Base-by-base conservation (phyloP, 202 grass and related monocot genomes). In the Eragrostis tef region DNA sequence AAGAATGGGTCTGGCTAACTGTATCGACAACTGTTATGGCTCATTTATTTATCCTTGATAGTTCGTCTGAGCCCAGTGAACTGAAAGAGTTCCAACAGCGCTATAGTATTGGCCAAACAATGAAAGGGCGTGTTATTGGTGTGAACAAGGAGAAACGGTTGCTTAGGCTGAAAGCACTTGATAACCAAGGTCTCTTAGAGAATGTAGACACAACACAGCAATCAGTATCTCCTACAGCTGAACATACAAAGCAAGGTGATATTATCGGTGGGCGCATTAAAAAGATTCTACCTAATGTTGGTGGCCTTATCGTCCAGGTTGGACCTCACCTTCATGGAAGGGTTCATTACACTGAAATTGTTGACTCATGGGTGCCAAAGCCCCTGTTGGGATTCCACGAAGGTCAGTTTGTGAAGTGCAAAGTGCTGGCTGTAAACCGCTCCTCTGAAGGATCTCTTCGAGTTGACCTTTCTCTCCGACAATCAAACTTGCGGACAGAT, bases 321-420 rank as follows among this genome's bases (percentile, higher is more conserved):
- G 95, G 95, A 70, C 95, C 95, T 75, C 90, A 94, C 89, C 85
- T 98, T 65, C 89, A 88, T 85, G 95, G 95, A 79, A 94, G 88
- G 83, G 95, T 88, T 83, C 92, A 98, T 89, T 94, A 98, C 85
- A 94, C 92, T 69, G 95, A 98, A 84, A 87, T 98, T 83, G 74
- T 89, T n/a, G 92, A 94, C 77, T 86, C 83, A 7, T 98, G 90
- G 95, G 83, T 93, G 73, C 73, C 81, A 39, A 78, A 93, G 83
- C 95, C 92, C 57, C 42, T 93, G 39, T 79, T 79, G 86, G 80
- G 85, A 73, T 94, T 91, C 80, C 82, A 80, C 34, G 95, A 98
- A 77, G 92, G 95, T 0, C 92, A 98, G 50, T 98, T 98, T 85
- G 95, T 98, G 69, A 98, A 98, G 80, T 91, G 92, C 75, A 98